These are phyloP conservation scores for Albugo laibachii DNA, from an alignment of 352 stramenopile genomes.

Conservation along the genomic window DNA sequence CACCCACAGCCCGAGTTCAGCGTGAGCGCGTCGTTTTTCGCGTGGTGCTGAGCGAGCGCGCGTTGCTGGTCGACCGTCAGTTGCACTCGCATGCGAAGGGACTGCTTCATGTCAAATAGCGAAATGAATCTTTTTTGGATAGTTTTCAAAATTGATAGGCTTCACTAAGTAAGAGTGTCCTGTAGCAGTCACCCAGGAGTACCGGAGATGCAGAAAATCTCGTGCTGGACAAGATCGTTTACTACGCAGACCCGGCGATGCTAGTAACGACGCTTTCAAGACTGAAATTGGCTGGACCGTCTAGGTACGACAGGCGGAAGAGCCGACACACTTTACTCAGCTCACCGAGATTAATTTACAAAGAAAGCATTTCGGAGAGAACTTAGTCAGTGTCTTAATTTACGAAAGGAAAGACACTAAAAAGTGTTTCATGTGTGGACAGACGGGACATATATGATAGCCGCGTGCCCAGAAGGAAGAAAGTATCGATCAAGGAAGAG, in stretches of 20 bases:
- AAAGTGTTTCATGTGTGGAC: background rate
- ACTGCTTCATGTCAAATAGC: too few species aligned
- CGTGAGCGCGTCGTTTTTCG: too few species aligned
- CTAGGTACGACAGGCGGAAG: conserved; percentile 2
- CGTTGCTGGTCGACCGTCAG: too few species aligned
- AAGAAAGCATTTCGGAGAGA: too few species aligned
- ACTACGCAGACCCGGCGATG: conserved; percentile 5
- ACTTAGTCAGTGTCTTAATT: background rate
- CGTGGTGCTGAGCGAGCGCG: too few species aligned
- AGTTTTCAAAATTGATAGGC: too few species aligned
- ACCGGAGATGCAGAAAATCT: background rate
- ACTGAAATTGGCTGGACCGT: background rate
- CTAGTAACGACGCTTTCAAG: conserved; percentile 2
- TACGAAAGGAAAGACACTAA: background rate
- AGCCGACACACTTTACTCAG: conserved; percentile 2
- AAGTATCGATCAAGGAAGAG: background rate
- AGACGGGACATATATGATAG: background rate
- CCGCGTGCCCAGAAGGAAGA: background rate
- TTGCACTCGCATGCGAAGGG: too few species aligned
- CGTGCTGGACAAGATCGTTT: conserved; percentile 8
- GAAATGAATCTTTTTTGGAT: too few species aligned
- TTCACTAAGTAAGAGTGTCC: too few species aligned
- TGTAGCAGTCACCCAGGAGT: background rate
- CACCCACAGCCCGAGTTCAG: too few species aligned
- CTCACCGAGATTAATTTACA: background rate